Evolutionary conservation across 2,329 filamentous ascomycete genomes (phyloP), one percentile per base, ranked within the genome.

Genomic region (Coniosporium tulheliwenetii): DNA sequence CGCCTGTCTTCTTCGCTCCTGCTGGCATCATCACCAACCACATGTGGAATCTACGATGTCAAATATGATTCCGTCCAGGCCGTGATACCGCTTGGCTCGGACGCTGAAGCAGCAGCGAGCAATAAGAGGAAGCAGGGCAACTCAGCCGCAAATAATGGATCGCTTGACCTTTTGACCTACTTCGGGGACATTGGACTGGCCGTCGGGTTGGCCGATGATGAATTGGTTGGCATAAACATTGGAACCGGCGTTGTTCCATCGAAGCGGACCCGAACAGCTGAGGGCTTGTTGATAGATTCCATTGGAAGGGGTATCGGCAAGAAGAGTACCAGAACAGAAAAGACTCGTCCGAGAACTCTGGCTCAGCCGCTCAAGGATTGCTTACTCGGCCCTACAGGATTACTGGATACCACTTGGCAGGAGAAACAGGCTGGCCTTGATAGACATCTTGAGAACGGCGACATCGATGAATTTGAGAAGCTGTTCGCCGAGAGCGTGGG

Each of bases 251-350:
- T 51, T 5, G 48, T 52, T 5, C 44, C 53, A 8, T 52, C 55
- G 5, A 66, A 63, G 45, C 54, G 59, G 19, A 46, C 49, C n/a
- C 61, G 54, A 47, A 49, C 50, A 3, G 48, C 55, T 33, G 57
- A 56, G 39, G 78, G 79, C 8, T 64, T 83, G 7, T 62, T 87
- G 19, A 79, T 83, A 30, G 81, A 87, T 52, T 81, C 81, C 0
- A 74, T 87, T 41, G 79, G 81, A 1, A 78, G 78, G 44, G 81
- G 79, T 2, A 62, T 73, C 30, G 39, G 43, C 39, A 30, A 31
- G 19, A 32, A 13, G 30, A 37, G 19, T 9, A 5, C n/a, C 15
- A 16, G 15, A 10, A 13, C 19, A 26, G 19, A 45, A 42, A 10
- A 26, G 19, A 26, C 7, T 26, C 19, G 19, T 26, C 19, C 3